Base-by-base conservation (phyloP, 2,329 filamentous ascomycete species). In the Xylaria sp. region DNA sequence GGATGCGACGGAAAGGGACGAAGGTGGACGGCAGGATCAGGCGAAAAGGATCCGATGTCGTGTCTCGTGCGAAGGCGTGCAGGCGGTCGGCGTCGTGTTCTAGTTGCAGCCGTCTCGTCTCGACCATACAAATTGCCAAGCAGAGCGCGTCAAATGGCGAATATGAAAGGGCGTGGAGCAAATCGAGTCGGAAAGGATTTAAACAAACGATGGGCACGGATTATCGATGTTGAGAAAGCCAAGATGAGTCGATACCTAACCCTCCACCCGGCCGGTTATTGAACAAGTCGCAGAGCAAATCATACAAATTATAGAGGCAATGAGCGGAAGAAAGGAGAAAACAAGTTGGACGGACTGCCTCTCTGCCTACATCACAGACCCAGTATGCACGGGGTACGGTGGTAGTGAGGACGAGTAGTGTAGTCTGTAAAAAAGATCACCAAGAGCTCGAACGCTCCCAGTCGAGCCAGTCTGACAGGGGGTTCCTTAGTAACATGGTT, bases 301-400 rank as follows among this genome's bases (percentile, higher is more conserved):
- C 6, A 34, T 6, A 34, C 54, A 34, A 37, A 41, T 20, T 23
- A 63, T 18, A 46, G n/a, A 23, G 50, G n/a, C 39, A 50, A 15
- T 20, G n/a, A 60, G 51, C 58, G 23, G 41, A 68, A 61, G 37
- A 46, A 65, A 51, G 44, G 51, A 48, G 23, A 10, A 52, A 25
- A 52, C 66, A 61, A 68, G 56, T 65, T 68, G 66, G 66, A 61
- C 66, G 61, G 50, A 62, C 61, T 61, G 48, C 50, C 56, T 61
- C 56, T 51, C 50, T 51, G 18, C 37, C 59, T 66, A 54, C 37
- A 44, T 65, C 23, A 23, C 23, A 56, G 15, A 23, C 31, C 56
- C 18, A 20, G 51, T 37, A 51, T 46, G 44, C 54, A 52, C 59
- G 25, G 25, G 54, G 54, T 9, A 54, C 31, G 46, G 28, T 48